A percentile compares a stretch with the other conserved stretches of the same genome.
Evolutionary conservation across 2,329 filamentous ascomycete genomes (phyloP).

Genomic region (Pleochaeta shiraiana): DNA sequence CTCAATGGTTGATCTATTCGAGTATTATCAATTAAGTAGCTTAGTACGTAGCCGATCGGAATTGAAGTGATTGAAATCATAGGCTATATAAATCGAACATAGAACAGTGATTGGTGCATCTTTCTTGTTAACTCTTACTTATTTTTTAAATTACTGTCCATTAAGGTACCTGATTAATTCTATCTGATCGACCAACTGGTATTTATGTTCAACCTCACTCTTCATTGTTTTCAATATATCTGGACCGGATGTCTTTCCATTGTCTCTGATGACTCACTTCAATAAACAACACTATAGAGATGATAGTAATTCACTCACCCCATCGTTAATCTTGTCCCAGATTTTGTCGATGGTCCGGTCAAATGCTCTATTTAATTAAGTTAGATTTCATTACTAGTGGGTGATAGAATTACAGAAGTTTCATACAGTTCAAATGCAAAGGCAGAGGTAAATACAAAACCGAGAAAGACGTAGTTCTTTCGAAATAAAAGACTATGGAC

Average conservation of each 20-base stretch:
- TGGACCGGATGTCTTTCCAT: slow-evolving; percentile 98
- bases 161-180: too few relatives aligned
- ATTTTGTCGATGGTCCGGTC: slow-evolving; percentile 62
- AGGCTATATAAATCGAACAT: too few relatives aligned
- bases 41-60: too few relatives aligned
- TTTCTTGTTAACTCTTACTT: too few relatives aligned
- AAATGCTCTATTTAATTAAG: slow-evolving; percentile 42
- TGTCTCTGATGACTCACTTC: slow-evolving; percentile 45
- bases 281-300: too few relatives aligned
- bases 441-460: slow-evolving; percentile 63
- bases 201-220: slow-evolving; percentile 24
- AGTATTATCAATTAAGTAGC: too few relatives aligned
- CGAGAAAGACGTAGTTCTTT: slow-evolving; percentile 74
- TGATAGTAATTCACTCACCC: too few relatives aligned
- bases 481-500: slow-evolving; percentile 55
- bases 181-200: not conserved
- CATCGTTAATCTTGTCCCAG: slow-evolving; percentile 82
- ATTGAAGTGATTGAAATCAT: too few relatives aligned
- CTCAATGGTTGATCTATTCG: too few relatives aligned
- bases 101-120: too few relatives aligned
- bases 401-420: not conserved
- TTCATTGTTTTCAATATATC: slow-evolving; percentile 52
- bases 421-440: slow-evolving; percentile 90
- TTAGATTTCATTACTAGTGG: slow-evolving; percentile 6
- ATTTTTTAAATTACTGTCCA: too few relatives aligned